Evolutionary conservation across 306 rosid species (phyloP).

Genomic region (Pyrus communis): DNA sequence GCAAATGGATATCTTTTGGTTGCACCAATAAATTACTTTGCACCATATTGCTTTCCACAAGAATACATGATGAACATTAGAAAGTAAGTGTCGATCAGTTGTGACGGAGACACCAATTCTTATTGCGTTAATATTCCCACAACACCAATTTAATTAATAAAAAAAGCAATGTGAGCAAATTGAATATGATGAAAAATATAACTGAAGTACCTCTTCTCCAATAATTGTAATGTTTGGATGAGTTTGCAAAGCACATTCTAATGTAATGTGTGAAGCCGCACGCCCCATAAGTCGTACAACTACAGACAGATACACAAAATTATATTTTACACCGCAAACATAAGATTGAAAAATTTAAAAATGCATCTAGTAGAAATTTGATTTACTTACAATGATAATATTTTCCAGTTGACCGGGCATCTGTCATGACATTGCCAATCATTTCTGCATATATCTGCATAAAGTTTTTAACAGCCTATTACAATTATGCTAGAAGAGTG

Average conservation of each 20-base stretch:
- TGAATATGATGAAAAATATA: not conserved
- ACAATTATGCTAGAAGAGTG: not conserved
- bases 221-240: conserved; percentile 88
- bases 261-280: conserved; percentile 99
- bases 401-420: conserved; percentile 98
- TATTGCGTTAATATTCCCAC: not conserved
- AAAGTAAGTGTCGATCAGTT: not conserved
- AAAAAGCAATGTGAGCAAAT: not conserved
- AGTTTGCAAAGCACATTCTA: conserved; percentile 97
- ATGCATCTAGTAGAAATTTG: not conserved
- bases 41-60: not conserved
- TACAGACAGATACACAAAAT: conserved; percentile 29
- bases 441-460: conserved; percentile 95
- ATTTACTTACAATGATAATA: conserved; percentile 84
- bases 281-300: conserved; percentile 99
- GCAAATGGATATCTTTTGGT: not conserved
- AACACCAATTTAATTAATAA: not conserved
- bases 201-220: conserved; percentile 77
- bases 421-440: conserved; percentile 98
- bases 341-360: not conserved
- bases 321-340: not conserved
- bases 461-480: conserved; percentile 4
- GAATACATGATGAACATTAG: not conserved
- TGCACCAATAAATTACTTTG: not conserved
- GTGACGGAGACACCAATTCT: not conserved